Evolutionary conservation across 2,329 filamentous ascomycete species (phyloP).

Genomic region (Didymella arachidicola): DNA sequence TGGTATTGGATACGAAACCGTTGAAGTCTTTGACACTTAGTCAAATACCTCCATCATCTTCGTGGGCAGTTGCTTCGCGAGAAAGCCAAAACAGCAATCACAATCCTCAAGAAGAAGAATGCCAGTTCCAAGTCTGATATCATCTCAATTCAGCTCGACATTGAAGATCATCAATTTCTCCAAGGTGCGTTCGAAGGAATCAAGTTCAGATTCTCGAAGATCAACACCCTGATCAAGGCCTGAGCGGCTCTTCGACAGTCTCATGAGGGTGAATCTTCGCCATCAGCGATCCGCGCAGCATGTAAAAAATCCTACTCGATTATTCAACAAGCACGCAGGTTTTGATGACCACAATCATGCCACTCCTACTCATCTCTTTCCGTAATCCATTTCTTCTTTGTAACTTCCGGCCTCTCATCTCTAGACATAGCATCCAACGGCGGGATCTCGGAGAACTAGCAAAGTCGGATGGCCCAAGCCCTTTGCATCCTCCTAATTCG

Average conservation of each 20-base stretch:
- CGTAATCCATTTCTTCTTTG: conserved; percentile 7
- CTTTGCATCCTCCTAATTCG: conserved; percentile 30
- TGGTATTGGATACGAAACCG: conserved; percentile 66
- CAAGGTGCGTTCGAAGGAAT: conserved; percentile 55
- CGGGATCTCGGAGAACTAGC: conserved; percentile 1
- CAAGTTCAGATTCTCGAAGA: conserved; percentile 7
- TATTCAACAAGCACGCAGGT: conserved; percentile 7
- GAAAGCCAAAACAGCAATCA: conserved; percentile 61
- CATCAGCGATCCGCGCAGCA: conserved; percentile 41
- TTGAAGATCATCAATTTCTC: conserved; percentile 63
- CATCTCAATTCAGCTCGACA: conserved; percentile 59
- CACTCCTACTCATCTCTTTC: conserved; percentile 1
- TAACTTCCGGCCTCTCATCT: conserved; percentile 4
- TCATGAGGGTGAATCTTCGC: conserved; percentile 36
- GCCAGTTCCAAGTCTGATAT: conserved; percentile 53
- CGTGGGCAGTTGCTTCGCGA: conserved; percentile 62
- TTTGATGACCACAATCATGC: conserved; percentile 4
- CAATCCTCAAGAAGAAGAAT: conserved; percentile 52
- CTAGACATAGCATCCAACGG: background rate
- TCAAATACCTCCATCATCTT: conserved; percentile 62
- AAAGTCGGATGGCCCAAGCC: conserved; percentile 59
- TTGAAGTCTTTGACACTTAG: conserved; percentile 62
- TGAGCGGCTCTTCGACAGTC: conserved; percentile 55
- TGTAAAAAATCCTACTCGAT: conserved; percentile 12
- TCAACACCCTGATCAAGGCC: conserved; percentile 54